Base-by-base conservation (phyloP, 2,329 filamentous ascomycete species). In the Dryadomyces quercus-mongolicae region DNA sequence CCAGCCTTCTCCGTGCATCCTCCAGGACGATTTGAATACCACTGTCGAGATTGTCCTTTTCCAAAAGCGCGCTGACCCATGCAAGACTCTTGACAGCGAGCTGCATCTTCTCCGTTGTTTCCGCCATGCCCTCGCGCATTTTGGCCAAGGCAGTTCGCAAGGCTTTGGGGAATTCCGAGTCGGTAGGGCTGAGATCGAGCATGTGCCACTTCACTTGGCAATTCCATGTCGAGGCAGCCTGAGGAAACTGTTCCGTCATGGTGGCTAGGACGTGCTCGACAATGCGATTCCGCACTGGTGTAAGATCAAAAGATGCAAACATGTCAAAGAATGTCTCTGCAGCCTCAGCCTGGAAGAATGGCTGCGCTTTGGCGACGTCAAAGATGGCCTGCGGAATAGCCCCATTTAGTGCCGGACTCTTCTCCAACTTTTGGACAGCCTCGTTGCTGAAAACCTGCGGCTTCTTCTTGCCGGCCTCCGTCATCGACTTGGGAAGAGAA, bases 311-410 rank as follows among this genome's bases (percentile, higher is more conserved):
- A 6, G 75, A 72, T 2, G 81, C 74, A 59, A 95, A 86, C 70
- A 94, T 78, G 62, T 86, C 74, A 68, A 93, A 97, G 69, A 96
- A 95, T 21, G 78, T 71, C 62, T 85, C 82, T 3, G 82, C 88
- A 7, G 89, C 75, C 1, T 74, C 71, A 1, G 82, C 69, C 56
- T 78, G 80, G 65, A 84, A 82, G 60, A 86, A 82, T 52, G 86
- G 79, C 62, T 95, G 84, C 66, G 86, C 88, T 71, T 83, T 82
- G 6, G 90, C 85, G 21, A 88, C 82, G 63, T 95, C 89, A 64
- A 95, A 96, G 49, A 98, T 88, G 43, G 92, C 90, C 54, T 90
- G 79, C 2, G 93, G 91, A 60, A 98, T 95, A 16, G 89, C 93
- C n/a, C 93, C 93, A 57, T 86, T 88, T 59, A 96, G 76, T 10